Base-by-base conservation (phyloP, 2,329 filamentous ascomycete species). In the Colletotrichum gloeosporioides region DNA sequence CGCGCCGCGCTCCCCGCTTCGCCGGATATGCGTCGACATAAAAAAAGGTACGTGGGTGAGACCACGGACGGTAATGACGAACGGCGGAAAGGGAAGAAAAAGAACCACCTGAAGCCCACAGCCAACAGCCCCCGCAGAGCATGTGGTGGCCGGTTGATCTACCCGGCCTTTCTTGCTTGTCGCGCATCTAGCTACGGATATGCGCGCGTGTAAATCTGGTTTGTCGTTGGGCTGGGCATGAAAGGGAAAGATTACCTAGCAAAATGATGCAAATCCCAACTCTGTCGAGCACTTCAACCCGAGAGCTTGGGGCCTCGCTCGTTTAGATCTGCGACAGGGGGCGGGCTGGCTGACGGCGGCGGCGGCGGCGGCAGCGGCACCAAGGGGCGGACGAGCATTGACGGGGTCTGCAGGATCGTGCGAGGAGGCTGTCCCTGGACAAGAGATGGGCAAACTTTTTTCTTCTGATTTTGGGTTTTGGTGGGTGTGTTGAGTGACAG, bases 301-400 rank as follows among this genome's bases (percentile, higher is more conserved):
- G 74, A 69, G 70, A 68, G 64, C 49, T 76, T 64, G 59, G 73
- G 34, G 57, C 44, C 62, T 44, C 16, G 59, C 44, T 74, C 57
- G 59, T 63, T 68, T 32, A 59, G 74, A 76, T 76, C 70, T 59
- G 49, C 44, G 49, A 69, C 74, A 76, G 71, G 73, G 73, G 39
- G 59, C 29, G 59, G 29, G 29, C 27, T 29, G 59, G 25, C 27
- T 18, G 55, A 27, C 22, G 49, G 49, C 10, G 25, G 27, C 22
- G 55, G 53, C 25, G 53, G 55, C 27, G 55, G 55, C 27, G 22
- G 22, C 22, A 9, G 55, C 32, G 31, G n/a, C 36, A 16, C 32
- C 62, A 44, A 22, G 18, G 59, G 63, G 61, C 67, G 27, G 53
- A 39, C 49, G 34, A 16, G 34, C 34, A 31, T 8, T 18, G 63